A percentile compares a stretch with the other conserved stretches of the same genome.
Evolutionary conservation across 2,329 filamentous ascomycete species (phyloP).

Genomic region (Phialophora verrucosa): DNA sequence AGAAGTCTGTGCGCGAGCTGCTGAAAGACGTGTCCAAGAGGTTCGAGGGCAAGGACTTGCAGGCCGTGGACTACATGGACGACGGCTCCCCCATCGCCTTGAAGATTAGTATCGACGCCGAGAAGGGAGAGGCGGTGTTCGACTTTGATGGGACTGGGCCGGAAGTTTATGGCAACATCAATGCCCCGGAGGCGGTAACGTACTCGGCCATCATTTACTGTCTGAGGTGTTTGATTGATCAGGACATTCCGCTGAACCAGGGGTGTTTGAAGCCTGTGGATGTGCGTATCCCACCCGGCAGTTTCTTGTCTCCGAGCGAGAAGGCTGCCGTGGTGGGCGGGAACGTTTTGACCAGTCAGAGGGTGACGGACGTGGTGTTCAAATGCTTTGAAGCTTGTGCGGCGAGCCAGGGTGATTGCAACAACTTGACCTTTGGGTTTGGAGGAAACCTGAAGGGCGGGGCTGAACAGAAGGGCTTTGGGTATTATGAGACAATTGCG

Average conservation of each 20-base stretch:
- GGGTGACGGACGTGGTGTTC: constrained; percentile 82
- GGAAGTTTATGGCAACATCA: constrained; percentile 80
- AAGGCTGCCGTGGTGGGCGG: constrained; percentile 82
- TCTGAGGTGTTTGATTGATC: constrained; percentile 76
- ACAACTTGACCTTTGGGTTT: constrained; percentile 84
- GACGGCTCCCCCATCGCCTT: constrained; percentile 80
- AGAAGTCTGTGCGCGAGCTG: constrained; percentile 73
- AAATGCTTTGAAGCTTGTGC: constrained; percentile 80
- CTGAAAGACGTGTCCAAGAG: constrained; percentile 73
- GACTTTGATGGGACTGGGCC: constrained; percentile 79
- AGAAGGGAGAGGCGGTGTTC: constrained; percentile 77
- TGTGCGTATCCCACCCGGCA: constrained; percentile 73
- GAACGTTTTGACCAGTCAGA: constrained; percentile 78
- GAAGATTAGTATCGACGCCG: constrained; percentile 74
- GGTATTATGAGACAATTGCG: constrained; percentile 87
- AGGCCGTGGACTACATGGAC: constrained; percentile 83
- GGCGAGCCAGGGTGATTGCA: constrained; percentile 79
- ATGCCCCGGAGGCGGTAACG: constrained; percentile 80
- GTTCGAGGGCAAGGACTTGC: constrained; percentile 73
- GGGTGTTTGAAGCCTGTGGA: constrained; percentile 79
- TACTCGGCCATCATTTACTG: constrained; percentile 88
- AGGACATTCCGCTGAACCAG: constrained; percentile 86
- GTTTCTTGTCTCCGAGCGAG: constrained; percentile 75
- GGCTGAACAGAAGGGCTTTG: constrained; percentile 69
- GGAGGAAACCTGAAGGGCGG: constrained; percentile 63